Evolutionary conservation across 148 eudicot genomes (phyloP).

Genomic region (Simmondsia chinensis): DNA sequence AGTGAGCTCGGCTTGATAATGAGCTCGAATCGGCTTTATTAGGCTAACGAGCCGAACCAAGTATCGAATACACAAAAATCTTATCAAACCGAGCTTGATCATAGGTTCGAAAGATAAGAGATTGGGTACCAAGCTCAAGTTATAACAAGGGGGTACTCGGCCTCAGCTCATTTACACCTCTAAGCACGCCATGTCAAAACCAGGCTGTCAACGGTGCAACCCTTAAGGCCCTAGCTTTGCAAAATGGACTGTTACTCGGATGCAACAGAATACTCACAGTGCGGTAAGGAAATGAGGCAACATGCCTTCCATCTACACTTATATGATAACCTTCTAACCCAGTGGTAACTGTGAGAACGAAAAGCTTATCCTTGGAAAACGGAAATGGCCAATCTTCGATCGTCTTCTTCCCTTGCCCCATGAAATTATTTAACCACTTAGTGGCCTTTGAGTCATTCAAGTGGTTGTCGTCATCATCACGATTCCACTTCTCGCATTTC

Average conservation of each 20-base stretch:
- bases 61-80: too few relatives aligned
- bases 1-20: too few relatives aligned
- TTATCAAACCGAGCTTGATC: too few relatives aligned
- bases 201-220: too few relatives aligned
- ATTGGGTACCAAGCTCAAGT: too few relatives aligned
- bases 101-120: too few relatives aligned
- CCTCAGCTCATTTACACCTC: too few relatives aligned
- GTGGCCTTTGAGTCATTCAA: conserved; percentile 41
- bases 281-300: conserved; percentile 71
- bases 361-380: conserved; percentile 57
- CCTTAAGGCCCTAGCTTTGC: too few relatives aligned
- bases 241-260: neutral
- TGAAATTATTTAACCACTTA: conserved; percentile 62
- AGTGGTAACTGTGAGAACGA: conserved; percentile 64
- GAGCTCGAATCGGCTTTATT: too few relatives aligned
- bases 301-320: conserved; percentile 72
- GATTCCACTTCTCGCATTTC: conserved; percentile 80
- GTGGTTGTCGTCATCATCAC: conserved; percentile 29
- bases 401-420: conserved; percentile 46
- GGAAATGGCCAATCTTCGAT: conserved; percentile 62
- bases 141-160: too few relatives aligned
- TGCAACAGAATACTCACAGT: conserved; percentile 36
- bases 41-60: too few relatives aligned
- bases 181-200: too few relatives aligned
- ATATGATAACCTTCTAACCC: conserved; percentile 84